A percentile compares a stretch with the other conserved stretches of the same genome.
Evolutionary conservation across 495 filamentous ascomycete genomes (phyloP).

Genomic region (Penicillium odoratum): DNA sequence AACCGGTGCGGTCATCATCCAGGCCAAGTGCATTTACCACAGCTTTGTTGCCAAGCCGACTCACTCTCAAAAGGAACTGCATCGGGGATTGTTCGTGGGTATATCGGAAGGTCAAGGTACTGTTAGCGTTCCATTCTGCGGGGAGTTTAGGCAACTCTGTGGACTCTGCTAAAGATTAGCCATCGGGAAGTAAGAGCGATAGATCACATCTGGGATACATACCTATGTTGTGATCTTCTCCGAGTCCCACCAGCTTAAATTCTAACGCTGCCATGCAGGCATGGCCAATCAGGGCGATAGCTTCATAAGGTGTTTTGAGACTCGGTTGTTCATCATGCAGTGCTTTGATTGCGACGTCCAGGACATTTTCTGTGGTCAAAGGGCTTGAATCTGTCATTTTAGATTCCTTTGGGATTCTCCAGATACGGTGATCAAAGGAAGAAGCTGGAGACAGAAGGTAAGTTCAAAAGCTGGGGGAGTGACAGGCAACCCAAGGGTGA

Average conservation of each 20-base stretch:
- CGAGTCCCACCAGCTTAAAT: slow-evolving; percentile 79
- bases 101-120: slow-evolving; percentile 79
- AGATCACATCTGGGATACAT: slow-evolving; percentile 12
- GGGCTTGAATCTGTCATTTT: slow-evolving; percentile 28
- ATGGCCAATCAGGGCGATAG: slow-evolving; percentile 80
- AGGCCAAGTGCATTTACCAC: slow-evolving; percentile 77
- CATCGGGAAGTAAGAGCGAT: not conserved
- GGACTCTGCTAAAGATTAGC: slow-evolving; percentile 39
- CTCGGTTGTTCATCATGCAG: slow-evolving; percentile 39
- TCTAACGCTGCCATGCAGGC: slow-evolving; percentile 78
- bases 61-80: slow-evolving; percentile 78
- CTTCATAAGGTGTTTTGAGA: slow-evolving; percentile 78
- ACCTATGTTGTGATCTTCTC: slow-evolving; percentile 75
- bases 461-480: not conserved
- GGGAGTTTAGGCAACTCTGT: slow-evolving; percentile 63
- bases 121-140: slow-evolving; percentile 72
- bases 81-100: slow-evolving; percentile 85
- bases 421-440: not conserved
- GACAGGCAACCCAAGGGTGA: not conserved
- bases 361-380: slow-evolving; percentile 31
- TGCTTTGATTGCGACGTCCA: slow-evolving; percentile 36
- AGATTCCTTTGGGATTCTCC: too few relatives aligned
- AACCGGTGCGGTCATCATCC: slow-evolving; percentile 76
- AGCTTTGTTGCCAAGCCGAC: slow-evolving; percentile 78
- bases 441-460: not conserved